A percentile compares a stretch with the other conserved stretches of the same genome.
These are phyloP conservation scores for Pyrenochaeta sp. DNA, from an alignment of 2,329 filamentous ascomycete species.

Conservation along the genomic window DNA sequence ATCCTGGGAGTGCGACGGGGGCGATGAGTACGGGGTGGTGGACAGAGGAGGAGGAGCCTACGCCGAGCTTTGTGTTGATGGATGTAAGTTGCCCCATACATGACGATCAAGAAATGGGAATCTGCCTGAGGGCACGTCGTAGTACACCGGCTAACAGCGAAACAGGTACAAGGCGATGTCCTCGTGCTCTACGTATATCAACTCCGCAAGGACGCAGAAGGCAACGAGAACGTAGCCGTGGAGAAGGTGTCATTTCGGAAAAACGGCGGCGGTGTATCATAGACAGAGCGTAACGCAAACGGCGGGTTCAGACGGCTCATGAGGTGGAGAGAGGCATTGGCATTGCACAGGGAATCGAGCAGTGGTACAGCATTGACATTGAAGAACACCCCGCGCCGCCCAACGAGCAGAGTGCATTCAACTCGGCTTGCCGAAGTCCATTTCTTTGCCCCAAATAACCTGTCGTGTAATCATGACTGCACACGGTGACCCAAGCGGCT, in stretches of 20 bases:
- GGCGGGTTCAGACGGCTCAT: slow-evolving; percentile 18
- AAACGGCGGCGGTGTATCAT: slow-evolving; percentile 51
- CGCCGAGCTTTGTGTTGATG: slow-evolving; percentile 96
- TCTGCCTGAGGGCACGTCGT: too few species aligned
- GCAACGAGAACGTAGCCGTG: slow-evolving; percentile 61
- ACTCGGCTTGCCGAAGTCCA: too few species aligned
- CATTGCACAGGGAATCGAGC: slow-evolving; percentile 10
- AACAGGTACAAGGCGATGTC: slow-evolving; percentile 91
- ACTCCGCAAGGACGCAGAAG: slow-evolving; percentile 60
- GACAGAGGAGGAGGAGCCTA: slow-evolving; percentile 68
- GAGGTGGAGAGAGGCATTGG: slow-evolving; percentile 5
- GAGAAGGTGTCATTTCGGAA: slow-evolving; percentile 65
- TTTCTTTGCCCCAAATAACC: slow-evolving; percentile 5
- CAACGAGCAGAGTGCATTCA: too few species aligned
- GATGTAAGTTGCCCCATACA: slow-evolving; percentile 71
- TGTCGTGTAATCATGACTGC: slow-evolving; percentile 27
- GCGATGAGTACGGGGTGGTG: slow-evolving; percentile 69
- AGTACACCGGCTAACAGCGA: slow-evolving; percentile 27
- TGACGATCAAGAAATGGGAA: too few species aligned
- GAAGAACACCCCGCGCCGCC: too few species aligned
- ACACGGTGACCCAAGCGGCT: slow-evolving; percentile 22
- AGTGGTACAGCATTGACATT: slow-evolving; percentile 13
- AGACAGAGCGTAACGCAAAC: slow-evolving; percentile 19
- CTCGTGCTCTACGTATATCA: slow-evolving; percentile 93
- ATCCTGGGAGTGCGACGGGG: slow-evolving; percentile 72